Conservation (phyloP, 495 filamentous ascomycete species). For the Hypomontagnella monticulosa region DNA sequence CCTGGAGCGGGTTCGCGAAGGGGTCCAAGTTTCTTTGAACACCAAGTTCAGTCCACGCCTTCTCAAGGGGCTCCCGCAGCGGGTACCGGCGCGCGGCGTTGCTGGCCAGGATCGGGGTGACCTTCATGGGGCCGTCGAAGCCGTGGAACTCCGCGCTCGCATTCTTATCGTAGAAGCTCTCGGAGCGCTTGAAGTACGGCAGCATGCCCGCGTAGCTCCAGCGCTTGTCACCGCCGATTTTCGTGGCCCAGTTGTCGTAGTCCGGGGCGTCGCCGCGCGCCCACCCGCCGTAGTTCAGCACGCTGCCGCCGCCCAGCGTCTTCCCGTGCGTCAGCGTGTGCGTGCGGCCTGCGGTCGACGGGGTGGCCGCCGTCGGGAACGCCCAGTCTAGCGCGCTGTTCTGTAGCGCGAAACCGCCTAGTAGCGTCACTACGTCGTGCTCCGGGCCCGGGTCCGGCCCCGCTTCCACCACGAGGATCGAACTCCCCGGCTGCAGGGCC, state of each 20-base stretch:
- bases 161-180: neutral
- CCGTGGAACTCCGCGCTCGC: conserved; percentile 1
- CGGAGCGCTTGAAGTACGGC: conserved; percentile 14
- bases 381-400: conserved; percentile 2
- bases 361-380: neutral
- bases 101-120: neutral
- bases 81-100: neutral
- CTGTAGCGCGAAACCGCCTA: conserved; percentile 11
- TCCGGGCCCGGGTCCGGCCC: conserved; percentile 3
- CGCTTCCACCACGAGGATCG: conserved; percentile 14
- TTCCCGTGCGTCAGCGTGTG: conserved; percentile 6
- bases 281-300: conserved; percentile 19
- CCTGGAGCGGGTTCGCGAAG: neutral
- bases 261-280: conserved; percentile 8
- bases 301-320: conserved; percentile 17
- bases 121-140: conserved; percentile 13
- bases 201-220: conserved; percentile 8
- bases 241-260: conserved; percentile 5
- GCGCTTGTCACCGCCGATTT: conserved; percentile 1
- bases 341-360: neutral
- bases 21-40: neutral
- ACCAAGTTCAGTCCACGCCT: conserved; percentile 6
- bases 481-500: neutral
- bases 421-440: conserved; percentile 1
- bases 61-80: conserved; percentile 3